These are phyloP conservation scores for Beauveria varroae DNA, from an alignment of 2,329 filamentous ascomycete species.

Conservation along the genomic window DNA sequence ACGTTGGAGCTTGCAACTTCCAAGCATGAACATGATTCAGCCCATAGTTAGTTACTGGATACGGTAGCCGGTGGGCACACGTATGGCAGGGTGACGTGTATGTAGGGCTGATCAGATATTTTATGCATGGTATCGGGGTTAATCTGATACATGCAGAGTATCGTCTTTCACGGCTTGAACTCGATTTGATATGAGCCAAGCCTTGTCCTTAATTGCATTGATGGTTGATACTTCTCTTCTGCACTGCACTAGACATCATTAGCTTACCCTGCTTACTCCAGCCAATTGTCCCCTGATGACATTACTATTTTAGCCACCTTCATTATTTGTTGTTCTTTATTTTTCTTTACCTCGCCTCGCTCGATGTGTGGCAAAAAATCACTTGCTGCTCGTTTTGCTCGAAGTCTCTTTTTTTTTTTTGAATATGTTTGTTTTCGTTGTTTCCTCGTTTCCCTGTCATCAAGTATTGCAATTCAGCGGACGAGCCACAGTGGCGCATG, in stretches of 20 bases:
- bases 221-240: too few relatives aligned
- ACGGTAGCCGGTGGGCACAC: slow-evolving; percentile 3
- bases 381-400: background rate
- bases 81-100: background rate
- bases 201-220: background rate
- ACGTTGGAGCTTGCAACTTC: slow-evolving; percentile 1
- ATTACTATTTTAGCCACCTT: background rate
- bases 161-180: background rate
- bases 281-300: background rate
- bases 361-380: background rate
- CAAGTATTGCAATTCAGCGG: background rate
- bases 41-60: background rate
- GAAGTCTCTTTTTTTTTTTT: too few relatives aligned
- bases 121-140: background rate
- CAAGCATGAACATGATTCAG: background rate
- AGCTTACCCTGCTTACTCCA: too few relatives aligned
- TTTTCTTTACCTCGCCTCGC: background rate
- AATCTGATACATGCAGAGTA: background rate
- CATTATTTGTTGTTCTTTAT: background rate
- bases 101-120: background rate
- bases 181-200: too few relatives aligned
- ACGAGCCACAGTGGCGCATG: background rate
- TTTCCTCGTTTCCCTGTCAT: too few relatives aligned
- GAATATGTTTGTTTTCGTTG: too few relatives aligned
- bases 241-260: too few relatives aligned